phyloP scores from a whole-genome alignment of 2,329 filamentous ascomycete species.

The Cordyceps cateniannulata region DNA sequence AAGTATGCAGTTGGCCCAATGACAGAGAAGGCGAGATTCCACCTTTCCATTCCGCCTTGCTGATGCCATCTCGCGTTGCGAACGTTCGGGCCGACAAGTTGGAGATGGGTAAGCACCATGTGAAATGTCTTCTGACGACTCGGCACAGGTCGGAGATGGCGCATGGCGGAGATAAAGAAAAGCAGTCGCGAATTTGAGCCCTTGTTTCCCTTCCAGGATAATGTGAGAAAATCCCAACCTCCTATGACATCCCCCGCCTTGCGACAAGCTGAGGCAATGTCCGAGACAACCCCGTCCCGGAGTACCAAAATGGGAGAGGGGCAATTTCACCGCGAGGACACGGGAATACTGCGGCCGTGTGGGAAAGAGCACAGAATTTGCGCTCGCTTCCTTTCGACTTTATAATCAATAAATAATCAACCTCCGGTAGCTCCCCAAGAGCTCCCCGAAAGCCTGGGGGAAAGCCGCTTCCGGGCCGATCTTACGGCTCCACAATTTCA shows the following conservation, averaged over 20 bases:
- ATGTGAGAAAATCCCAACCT: background rate
- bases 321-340: background rate
- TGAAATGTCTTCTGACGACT: background rate
- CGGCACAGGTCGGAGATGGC: background rate
- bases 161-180: background rate
- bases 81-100: background rate
- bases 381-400: too few species aligned
- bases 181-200: background rate
- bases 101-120: background rate
- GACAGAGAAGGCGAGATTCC: too few species aligned
- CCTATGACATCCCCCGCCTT: too few species aligned
- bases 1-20: background rate
- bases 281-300: background rate
- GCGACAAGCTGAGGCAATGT: background rate
- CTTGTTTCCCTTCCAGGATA: background rate
- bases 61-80: background rate
- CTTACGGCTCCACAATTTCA: too few species aligned
- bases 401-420: too few species aligned
- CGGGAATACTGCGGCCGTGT: too few species aligned
- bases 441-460: too few species aligned
- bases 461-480: too few species aligned
- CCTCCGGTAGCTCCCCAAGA: too few species aligned
- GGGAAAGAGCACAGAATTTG: too few species aligned
- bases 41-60: background rate
- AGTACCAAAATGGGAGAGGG: background rate